Conservation (phyloP, 2,329 filamentous ascomycete genomes). For the Aspergillus versicolor region DNA sequence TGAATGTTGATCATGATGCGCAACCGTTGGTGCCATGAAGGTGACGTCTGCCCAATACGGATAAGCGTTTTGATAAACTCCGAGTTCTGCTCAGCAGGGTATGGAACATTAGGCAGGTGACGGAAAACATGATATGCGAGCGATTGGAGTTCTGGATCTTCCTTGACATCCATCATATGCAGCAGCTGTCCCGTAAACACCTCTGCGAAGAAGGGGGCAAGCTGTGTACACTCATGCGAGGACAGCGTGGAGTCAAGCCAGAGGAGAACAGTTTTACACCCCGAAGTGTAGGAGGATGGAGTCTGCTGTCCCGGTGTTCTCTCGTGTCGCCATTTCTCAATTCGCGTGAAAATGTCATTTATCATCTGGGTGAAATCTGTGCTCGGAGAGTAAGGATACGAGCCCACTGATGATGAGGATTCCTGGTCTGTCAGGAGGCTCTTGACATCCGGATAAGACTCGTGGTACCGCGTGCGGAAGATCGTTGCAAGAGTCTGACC, state of each 20-base stretch:
- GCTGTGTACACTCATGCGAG: conserved; percentile 87
- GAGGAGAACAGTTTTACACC: conserved; percentile 89
- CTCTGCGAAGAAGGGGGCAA: conserved; percentile 86
- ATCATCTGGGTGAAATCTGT: conserved; percentile 73
- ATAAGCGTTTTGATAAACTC: conserved; percentile 84
- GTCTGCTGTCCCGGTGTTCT: conserved; percentile 85
- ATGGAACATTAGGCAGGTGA: conserved; percentile 91
- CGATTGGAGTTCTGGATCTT: conserved; percentile 92
- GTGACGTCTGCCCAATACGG: conserved; percentile 77
- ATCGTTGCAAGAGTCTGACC: conserved; percentile 85
- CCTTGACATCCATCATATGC: conserved; percentile 99
- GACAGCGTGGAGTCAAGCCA: conserved; percentile 93
- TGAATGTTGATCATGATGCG: conserved; percentile 97
- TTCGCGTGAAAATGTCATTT: conserved; percentile 69
- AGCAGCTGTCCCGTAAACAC: conserved; percentile 88
- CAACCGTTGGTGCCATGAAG: conserved; percentile 93
- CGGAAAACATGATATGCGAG: conserved; percentile 96
- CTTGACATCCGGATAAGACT: conserved; percentile 81
- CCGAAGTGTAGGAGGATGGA: conserved; percentile 90
- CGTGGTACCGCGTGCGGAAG: conserved; percentile 88
- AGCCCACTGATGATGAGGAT: conserved; percentile 74
- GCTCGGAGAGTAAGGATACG: conserved; percentile 76
- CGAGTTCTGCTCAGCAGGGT: conserved; percentile 79
- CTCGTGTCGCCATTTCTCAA: conserved; percentile 86
- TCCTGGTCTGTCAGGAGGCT: conserved; percentile 77